phyloP scores from a whole-genome alignment of 2,329 filamentous ascomycete species.

The Verticillium tricorpus region DNA sequence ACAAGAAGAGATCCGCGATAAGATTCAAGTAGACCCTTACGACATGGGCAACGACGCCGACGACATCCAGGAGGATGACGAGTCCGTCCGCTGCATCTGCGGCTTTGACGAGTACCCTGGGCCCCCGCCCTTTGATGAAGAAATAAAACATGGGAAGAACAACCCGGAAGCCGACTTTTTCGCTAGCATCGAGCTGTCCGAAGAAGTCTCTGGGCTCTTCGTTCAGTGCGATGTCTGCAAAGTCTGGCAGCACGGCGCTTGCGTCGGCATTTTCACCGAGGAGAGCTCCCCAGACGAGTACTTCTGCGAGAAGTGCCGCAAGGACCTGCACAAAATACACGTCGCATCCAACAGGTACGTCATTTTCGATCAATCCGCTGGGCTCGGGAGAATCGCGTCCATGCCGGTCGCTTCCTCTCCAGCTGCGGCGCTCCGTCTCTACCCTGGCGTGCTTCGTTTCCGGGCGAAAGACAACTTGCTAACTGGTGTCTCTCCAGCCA shows the following conservation, averaged over 20 bases:
- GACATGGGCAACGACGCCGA: conserved; percentile 60
- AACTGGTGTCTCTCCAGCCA: conserved; percentile 37
- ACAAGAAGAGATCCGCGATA: conserved; percentile 56
- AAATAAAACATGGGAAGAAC: conserved; percentile 49
- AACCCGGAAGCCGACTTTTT: conserved; percentile 54
- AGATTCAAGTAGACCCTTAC: conserved; percentile 35
- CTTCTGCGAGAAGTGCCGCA: conserved; percentile 92
- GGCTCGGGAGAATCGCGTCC: too few relatives aligned
- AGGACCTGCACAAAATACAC: conserved; percentile 83
- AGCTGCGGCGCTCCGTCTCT: background rate
- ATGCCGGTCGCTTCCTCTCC: background rate
- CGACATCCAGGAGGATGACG: conserved; percentile 80
- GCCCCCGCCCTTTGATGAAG: conserved; percentile 59
- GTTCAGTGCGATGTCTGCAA: conserved; percentile 98
- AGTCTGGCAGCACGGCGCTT: conserved; percentile 98
- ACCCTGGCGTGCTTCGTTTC: too few relatives aligned
- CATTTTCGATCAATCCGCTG: background rate
- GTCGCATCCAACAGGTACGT: conserved; percentile 81
- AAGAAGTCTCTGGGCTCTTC: conserved; percentile 91
- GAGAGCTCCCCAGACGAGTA: conserved; percentile 92
- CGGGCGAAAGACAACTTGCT: background rate
- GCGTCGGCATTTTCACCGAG: conserved; percentile 94
- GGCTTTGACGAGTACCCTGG: conserved; percentile 94
- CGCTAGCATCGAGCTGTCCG: conserved; percentile 60
- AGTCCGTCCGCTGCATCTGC: conserved; percentile 93